Conservation (phyloP, 164 flowering plant species). For the Houttuynia cordata region DNA sequence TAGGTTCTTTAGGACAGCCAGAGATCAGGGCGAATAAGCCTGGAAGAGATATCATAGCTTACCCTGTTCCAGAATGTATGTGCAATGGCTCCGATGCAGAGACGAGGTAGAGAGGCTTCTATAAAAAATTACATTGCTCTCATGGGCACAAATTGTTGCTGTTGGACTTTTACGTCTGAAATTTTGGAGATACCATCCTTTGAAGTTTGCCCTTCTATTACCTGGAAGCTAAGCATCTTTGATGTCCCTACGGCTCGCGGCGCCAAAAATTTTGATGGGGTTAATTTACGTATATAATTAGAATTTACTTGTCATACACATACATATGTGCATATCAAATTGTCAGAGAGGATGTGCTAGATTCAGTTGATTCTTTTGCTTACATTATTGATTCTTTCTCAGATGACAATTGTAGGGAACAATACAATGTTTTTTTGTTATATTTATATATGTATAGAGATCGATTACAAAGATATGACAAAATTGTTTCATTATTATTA, state of each 20-base stretch:
- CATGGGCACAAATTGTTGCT: not conserved
- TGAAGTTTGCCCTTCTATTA: not conserved
- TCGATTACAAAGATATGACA: too few species aligned
- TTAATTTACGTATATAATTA: not conserved
- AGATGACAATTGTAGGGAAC: not conserved
- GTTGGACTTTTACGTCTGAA: not conserved
- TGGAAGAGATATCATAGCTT: slow-evolving; percentile 86
- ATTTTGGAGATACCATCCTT: not conserved
- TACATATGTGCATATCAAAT: not conserved
- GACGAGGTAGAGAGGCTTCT: not conserved
- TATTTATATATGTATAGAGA: too few species aligned
- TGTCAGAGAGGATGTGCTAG: not conserved
- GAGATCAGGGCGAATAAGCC: slow-evolving; percentile 60
- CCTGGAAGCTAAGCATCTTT: not conserved
- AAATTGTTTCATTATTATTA: too few species aligned
- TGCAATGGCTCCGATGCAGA: slow-evolving; percentile 28
- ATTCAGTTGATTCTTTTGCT: not conserved
- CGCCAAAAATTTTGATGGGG: not conserved
- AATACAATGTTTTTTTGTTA: not conserved
- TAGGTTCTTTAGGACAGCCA: slow-evolving; percentile 84
- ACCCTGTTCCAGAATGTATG: slow-evolving; percentile 92
- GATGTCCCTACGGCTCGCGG: not conserved
- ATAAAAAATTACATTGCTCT: not conserved
- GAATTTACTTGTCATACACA: not conserved
- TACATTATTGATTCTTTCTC: not conserved